These are phyloP conservation scores for Inosperma sp. DNA, from an alignment of 768 basidiomycete genomes.

Conservation along the genomic window DNA sequence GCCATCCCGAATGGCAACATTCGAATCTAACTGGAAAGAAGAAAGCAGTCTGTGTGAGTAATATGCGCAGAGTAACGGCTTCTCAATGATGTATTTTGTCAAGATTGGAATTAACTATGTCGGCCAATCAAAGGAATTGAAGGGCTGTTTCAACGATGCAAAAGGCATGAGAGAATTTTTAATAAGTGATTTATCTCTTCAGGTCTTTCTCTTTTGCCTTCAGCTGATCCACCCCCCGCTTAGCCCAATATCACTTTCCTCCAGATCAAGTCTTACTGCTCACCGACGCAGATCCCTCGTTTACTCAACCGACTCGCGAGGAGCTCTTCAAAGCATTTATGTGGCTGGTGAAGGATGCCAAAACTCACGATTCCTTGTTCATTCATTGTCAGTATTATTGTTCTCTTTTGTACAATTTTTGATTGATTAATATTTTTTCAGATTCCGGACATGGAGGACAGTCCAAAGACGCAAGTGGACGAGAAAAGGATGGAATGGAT, in stretches of 20 bases:
- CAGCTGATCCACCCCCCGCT: background rate
- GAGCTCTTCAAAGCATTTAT: slow-evolving; percentile 48
- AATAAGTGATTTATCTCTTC: slow-evolving; percentile 38
- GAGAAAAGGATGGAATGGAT: slow-evolving; percentile 75
- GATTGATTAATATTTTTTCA: slow-evolving; percentile 21
- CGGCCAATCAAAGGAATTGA: slow-evolving; percentile 60
- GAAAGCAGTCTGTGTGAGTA: slow-evolving; percentile 77
- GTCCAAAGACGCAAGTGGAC: slow-evolving; percentile 66
- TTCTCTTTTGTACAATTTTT: too few species aligned
- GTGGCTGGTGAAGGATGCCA: slow-evolving; percentile 65
- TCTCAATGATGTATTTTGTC: background rate
- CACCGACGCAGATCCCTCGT: slow-evolving; percentile 47
- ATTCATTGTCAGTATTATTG: slow-evolving; percentile 55
- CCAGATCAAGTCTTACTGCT: slow-evolving; percentile 66
- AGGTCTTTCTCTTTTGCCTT: background rate
- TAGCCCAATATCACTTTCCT: slow-evolving; percentile 47
- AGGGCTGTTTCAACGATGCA: slow-evolving; percentile 81
- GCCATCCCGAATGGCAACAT: slow-evolving; percentile 47
- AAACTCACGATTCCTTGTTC: slow-evolving; percentile 69
- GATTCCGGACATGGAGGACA: slow-evolving; percentile 96
- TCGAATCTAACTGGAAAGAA: slow-evolving; percentile 77
- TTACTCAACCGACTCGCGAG: slow-evolving; percentile 40
- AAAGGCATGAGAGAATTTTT: slow-evolving; percentile 64
- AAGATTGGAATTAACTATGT: slow-evolving; percentile 79
- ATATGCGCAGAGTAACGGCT: background rate